Base-by-base conservation (phyloP, 768 basidiomycete genomes). In the Tricholoma sp. region DNA sequence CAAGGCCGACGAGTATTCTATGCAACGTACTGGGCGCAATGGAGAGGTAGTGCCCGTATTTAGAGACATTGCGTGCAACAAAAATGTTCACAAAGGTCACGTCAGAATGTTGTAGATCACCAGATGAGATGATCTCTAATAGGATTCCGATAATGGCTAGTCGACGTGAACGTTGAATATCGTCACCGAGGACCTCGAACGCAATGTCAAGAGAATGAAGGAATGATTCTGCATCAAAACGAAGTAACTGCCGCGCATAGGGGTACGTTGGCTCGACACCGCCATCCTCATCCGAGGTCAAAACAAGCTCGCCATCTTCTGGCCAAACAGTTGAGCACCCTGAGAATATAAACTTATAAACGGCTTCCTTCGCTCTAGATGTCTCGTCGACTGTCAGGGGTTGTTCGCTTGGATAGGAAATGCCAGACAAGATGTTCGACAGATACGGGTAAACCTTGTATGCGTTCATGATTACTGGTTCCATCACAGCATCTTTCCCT, bases 381-480 rank as follows among this genome's bases (percentile, higher is more conserved):
- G 86, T 86, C 55, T 92, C 89, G 0, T 82, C 81, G 31, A 76
- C 73, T 0, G 80, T 75, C 44, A 98, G 69, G 0, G 83, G 79
- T 60, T 89, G 83, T 62, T 87, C 86, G 61, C 88, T 91, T 12
- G 97, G 97, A 65, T 95, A 97, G 0, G 86, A 82, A 37, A 91
- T 77, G 3, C 96, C 96, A 31, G 86, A 85, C 17, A 98, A 77
- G 45, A 85, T 76, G 54, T 89, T 81, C 39, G 88, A 85, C 31
- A 99, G 77, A 68, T 95, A 98, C 0, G 90, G 85, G 65, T 88
- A 98, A 49, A 98, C 79, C 73, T 94, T 96, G 77, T 95, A 93
- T 2, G 96, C 90, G 65, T 91, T 85, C 20, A 87, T 70, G 28
- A 87, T 79, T 42, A 78, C 69, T 7, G 77, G 70, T 59, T 90